phyloP scores from a whole-genome alignment of 2,329 filamentous ascomycete genomes.

The Aspergillus spinulosporus region DNA sequence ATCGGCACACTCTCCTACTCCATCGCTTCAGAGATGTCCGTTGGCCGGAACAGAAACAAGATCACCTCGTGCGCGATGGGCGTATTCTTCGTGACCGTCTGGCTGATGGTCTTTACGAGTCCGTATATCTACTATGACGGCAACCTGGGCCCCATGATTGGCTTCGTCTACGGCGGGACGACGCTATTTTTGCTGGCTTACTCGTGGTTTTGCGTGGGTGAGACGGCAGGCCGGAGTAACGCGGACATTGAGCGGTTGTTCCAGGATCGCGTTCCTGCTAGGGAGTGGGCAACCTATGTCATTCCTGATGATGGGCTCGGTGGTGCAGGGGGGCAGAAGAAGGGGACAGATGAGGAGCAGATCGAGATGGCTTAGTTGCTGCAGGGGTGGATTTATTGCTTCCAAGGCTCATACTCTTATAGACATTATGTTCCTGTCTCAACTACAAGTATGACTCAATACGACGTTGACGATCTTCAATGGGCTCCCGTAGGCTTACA shows the following conservation, averaged over 20 bases:
- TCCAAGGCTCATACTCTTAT: no score
- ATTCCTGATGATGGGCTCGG: slow-evolving; percentile 6
- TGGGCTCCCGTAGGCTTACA: no score
- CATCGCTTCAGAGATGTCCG: slow-evolving; percentile 50
- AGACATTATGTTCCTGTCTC: no score
- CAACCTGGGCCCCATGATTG: slow-evolving; percentile 35
- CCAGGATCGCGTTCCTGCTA: slow-evolving; percentile 35
- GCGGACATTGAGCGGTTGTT: slow-evolving; percentile 44
- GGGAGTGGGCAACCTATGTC: slow-evolving; percentile 35
- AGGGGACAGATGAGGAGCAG: slow-evolving; percentile 13
- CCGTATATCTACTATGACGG: slow-evolving; percentile 40
- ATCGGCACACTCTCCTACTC: slow-evolving; percentile 47
- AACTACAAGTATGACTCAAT: no score
- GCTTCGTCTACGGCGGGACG: slow-evolving; percentile 37
- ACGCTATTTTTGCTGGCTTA: slow-evolving; percentile 30
- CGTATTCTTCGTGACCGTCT: slow-evolving; percentile 42
- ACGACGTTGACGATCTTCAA: no score
- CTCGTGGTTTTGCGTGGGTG: slow-evolving; percentile 45
- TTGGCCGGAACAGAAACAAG: slow-evolving; percentile 52
- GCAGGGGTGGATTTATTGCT: no score
- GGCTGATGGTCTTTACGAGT: slow-evolving; percentile 36
- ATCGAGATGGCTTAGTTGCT: slow-evolving; percentile 18
- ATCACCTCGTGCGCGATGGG: slow-evolving; percentile 48
- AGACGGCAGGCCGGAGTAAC: slow-evolving; percentile 40
- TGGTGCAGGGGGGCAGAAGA: slow-evolving; percentile 8